Evolutionary conservation across 2,329 filamentous ascomycete species (phyloP).

Genomic region (Diaporthe sp.): DNA sequence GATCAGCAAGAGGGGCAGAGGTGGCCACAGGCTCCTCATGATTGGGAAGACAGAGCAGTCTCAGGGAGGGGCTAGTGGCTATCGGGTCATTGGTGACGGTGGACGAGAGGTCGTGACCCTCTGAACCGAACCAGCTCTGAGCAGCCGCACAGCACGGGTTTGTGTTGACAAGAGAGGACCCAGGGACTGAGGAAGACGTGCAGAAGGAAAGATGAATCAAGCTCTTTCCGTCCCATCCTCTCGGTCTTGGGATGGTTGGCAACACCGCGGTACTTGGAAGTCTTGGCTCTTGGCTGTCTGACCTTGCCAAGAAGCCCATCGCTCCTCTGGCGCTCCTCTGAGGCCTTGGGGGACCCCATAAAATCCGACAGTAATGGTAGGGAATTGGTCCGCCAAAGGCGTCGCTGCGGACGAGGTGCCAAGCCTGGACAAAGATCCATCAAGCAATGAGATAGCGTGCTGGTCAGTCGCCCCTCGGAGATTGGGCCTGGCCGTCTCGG

Average conservation of each 20-base stretch:
- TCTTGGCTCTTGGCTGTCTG: slow-evolving; percentile 39
- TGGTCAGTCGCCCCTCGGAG: slow-evolving; percentile 31
- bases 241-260: slow-evolving; percentile 9
- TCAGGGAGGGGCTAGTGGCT: slow-evolving; percentile 9
- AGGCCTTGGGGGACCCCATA: slow-evolving; percentile 4
- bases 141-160: slow-evolving; percentile 2
- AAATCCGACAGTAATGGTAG: slow-evolving; percentile 27
- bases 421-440: slow-evolving; percentile 24
- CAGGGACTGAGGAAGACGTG: not conserved
- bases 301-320: slow-evolving; percentile 37
- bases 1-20: slow-evolving; percentile 34
- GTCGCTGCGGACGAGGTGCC: slow-evolving; percentile 14
- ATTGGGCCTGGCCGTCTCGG: slow-evolving; percentile 15
- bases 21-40: slow-evolving; percentile 36
- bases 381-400: slow-evolving; percentile 4
- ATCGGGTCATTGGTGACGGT: slow-evolving; percentile 32
- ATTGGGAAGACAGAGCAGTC: slow-evolving; percentile 23
- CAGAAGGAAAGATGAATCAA: not conserved
- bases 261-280: slow-evolving; percentile 16
- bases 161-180: not conserved
- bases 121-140: slow-evolving; percentile 19
- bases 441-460: slow-evolving; percentile 23
- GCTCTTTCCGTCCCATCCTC: slow-evolving; percentile 6
- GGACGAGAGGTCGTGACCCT: slow-evolving; percentile 21
- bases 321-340: slow-evolving; percentile 31